phyloP scores from a whole-genome alignment of 2,329 filamentous ascomycete species.

The Aspergillus aculeatinus region DNA sequence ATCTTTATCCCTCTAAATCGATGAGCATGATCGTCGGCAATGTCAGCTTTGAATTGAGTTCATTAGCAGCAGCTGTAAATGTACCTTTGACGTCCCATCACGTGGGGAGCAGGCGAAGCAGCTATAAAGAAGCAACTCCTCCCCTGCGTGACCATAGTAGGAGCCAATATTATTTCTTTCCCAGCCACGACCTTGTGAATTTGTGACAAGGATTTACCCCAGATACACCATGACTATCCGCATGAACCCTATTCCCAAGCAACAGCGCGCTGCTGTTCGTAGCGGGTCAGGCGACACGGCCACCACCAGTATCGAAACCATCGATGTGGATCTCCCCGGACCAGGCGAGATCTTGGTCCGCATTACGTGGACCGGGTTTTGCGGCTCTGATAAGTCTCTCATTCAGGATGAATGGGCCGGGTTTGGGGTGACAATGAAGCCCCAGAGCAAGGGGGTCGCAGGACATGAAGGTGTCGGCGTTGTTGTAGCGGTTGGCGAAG shows the following conservation, averaged over 20 bases:
- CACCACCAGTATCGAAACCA: conserved; percentile 1
- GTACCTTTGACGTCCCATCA: background rate
- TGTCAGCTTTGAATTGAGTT: background rate
- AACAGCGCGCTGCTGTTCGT: conserved; percentile 8
- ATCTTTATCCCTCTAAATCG: background rate
- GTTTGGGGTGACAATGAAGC: conserved; percentile 5
- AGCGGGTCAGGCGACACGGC: background rate
- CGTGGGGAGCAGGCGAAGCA: background rate
- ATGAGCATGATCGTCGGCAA: background rate
- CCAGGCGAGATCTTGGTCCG: conserved; percentile 14
- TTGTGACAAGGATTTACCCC: background rate
- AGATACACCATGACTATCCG: conserved; percentile 1
- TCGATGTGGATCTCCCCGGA: conserved; percentile 1
- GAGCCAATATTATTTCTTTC: background rate
- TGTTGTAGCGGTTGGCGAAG: conserved; percentile 38
- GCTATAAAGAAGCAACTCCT: background rate
- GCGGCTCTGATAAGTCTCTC: conserved; percentile 11
- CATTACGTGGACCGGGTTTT: conserved; percentile 14
- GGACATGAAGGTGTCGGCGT: conserved; percentile 50
- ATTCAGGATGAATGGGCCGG: conserved; percentile 8
- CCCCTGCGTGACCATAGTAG: background rate
- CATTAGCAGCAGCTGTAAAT: background rate
- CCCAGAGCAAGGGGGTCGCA: background rate
- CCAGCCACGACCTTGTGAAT: background rate
- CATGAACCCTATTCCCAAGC: background rate